phyloP scores from a whole-genome alignment of 208 protist genomes.

The Trypanosoma avium region DNA sequence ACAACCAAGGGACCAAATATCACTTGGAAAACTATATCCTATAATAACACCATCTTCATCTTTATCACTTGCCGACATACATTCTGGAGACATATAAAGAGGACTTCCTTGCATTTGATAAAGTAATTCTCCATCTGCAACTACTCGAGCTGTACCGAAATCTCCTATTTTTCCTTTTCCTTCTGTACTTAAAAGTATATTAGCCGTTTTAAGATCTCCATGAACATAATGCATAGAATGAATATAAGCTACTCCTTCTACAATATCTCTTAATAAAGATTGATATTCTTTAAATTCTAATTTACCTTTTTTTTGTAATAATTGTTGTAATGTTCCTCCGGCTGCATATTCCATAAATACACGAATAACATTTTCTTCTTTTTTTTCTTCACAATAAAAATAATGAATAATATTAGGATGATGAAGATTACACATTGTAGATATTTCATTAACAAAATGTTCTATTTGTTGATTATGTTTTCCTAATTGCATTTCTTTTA shows the following conservation, averaged over 20 bases:
- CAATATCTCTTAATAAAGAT: conserved; percentile 66
- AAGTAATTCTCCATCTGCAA: conserved; percentile 60
- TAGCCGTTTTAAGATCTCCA: conserved; percentile 92
- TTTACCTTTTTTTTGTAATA: conserved; percentile 56
- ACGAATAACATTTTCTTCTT: conserved; percentile 56
- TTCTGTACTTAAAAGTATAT: conserved; percentile 83
- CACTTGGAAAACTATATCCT: conserved; percentile 80
- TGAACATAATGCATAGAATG: conserved; percentile 91
- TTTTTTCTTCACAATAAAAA: conserved; percentile 89
- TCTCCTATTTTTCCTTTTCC: conserved; percentile 90
- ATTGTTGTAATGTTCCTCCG: conserved; percentile 72
- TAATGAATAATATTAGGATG: conserved; percentile 94
- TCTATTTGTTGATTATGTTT: conserved; percentile 70
- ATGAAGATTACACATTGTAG: conserved; percentile 90
- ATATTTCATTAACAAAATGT: conserved; percentile 81
- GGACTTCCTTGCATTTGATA: conserved; percentile 88
- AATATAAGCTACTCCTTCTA: conserved; percentile 90
- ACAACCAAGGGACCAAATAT: conserved; percentile 90
- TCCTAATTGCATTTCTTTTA: conserved; percentile 82
- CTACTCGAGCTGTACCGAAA: conserved; percentile 83
- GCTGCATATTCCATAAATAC: conserved; percentile 93
- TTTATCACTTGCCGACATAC: conserved; percentile 75
- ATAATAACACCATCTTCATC: conserved; percentile 67
- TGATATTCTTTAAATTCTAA: conserved; percentile 68
- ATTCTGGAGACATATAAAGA: conserved; percentile 90